These are phyloP conservation scores for Scopulariopsis brevicaulis DNA, from an alignment of 2,329 filamentous ascomycete species.

Conservation along the genomic window DNA sequence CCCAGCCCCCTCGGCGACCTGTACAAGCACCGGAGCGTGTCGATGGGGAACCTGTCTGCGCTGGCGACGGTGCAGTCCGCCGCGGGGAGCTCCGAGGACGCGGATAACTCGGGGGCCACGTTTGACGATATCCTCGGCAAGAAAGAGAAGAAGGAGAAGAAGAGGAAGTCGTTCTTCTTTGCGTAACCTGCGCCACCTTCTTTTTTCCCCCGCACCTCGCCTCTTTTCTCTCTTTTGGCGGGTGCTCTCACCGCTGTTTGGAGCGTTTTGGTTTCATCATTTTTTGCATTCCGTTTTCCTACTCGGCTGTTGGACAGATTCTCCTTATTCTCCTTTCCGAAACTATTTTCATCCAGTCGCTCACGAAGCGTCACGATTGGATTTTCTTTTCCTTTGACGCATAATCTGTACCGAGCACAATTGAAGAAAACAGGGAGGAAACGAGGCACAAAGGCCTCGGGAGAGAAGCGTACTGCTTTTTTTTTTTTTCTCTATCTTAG, in stretches of 20 bases:
- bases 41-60: conserved; percentile 21
- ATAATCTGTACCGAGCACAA: neutral
- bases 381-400: neutral
- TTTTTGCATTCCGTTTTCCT: neutral
- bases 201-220: neutral
- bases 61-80: conserved; percentile 10
- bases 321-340: neutral
- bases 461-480: neutral
- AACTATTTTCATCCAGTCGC: neutral
- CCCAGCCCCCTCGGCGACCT: conserved; percentile 7
- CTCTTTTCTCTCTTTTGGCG: neutral
- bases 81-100: conserved; percentile 9
- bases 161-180: conserved; percentile 26
- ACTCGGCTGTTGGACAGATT: neutral
- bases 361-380: neutral
- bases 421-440: neutral
- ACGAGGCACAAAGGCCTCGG: neutral
- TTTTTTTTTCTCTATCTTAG: too few relatives aligned
- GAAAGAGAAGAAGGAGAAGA: conserved; percentile 23
- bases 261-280: neutral
- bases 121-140: conserved; percentile 36
- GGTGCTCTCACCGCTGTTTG: neutral
- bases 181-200: neutral
- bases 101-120: conserved; percentile 22
- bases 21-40: conserved; percentile 16